Evolutionary conservation across 176 grass and related monocot species (phyloP).

Genomic region (Pharus latifolius): DNA sequence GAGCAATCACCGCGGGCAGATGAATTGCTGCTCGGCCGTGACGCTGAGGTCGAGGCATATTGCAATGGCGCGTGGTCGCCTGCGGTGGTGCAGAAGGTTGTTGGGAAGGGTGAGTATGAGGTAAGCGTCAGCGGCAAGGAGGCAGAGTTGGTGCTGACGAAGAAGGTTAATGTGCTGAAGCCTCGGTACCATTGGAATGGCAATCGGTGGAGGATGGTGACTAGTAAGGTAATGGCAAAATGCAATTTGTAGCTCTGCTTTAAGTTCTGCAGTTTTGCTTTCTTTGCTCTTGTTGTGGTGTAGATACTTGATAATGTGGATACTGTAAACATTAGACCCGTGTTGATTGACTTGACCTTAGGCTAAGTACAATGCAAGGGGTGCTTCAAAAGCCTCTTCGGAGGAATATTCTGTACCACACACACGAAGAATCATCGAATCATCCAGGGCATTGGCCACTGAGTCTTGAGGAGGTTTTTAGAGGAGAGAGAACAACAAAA

Average conservation of each 20-base stretch:
- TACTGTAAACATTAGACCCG: neutral
- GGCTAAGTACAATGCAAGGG: no score
- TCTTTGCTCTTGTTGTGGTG: neutral
- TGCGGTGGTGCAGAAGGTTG: neutral
- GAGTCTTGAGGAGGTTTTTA: no score
- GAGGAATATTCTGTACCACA: no score
- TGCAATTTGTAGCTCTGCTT: neutral
- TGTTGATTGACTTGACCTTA: no score
- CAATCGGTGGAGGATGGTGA: conserved; percentile 25
- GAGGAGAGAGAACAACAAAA: no score
- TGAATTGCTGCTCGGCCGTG: conserved; percentile 3
- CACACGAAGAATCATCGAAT: no score
- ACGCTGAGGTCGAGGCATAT: conserved; percentile 31
- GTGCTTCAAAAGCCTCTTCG: no score
- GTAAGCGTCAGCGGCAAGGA: neutral
- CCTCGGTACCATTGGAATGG: conserved; percentile 39
- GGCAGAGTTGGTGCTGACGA: neutral
- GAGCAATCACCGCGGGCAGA: neutral
- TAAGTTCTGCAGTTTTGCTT: neutral
- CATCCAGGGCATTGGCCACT: no score
- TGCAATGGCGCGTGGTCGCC: conserved; percentile 41
- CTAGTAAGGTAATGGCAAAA: conserved; percentile 6
- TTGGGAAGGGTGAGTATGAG: conserved; percentile 12
- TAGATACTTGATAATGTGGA: neutral
- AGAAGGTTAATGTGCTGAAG: conserved; percentile 24